Evolutionary conservation across 106 monocot genomes (phyloP), one percentile per base, ranked within the genome.

Genomic region (Dendrobium nobile): DNA sequence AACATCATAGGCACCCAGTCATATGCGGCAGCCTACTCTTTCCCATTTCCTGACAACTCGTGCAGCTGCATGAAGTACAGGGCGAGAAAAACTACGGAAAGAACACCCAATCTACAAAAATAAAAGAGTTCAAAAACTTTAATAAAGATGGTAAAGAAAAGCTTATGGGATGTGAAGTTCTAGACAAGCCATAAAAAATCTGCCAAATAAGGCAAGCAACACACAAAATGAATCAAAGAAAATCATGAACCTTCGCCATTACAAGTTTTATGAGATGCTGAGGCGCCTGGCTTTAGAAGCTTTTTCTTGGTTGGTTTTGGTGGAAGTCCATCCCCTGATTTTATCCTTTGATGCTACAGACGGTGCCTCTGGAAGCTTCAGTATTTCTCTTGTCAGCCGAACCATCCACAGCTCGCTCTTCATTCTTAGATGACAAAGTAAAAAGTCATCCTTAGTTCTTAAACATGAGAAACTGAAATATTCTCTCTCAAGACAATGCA

Each of bases 371-470:
- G 95, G 98, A 43, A 98, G 82, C 79, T 98, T 98, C 9, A 98
- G 92, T 79, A 98, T 91, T 82, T 98, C 98, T 86, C 95, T 92
- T 15, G 95, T 95, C 79, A 98, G 86, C 78, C 89, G 79, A 84
- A 98, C 98, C 98, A 98, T 79, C 98, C 98, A 86, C 98, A 84
- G 98, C 98, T 86, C 98, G 82, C 41, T 95, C 98, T 89, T 98
- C 95, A 47, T 90, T 77, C 98, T 98, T 82, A 73, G 85, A 79
- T 33, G 74, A 56, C 47, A 77, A 61, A 75, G 17, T 67, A 55
- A 73, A 11, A 18, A 68, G 31, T 70, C 19, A 73, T n/a, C 78
- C 10, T 40, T 24, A 41, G 31, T 28, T 41, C 13, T 73, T 11
- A 19, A 73, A 78, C 40, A 47, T n/a, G 18, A 78, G 40, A 82